These are phyloP conservation scores for Astrothelium macrocarpum DNA, from an alignment of 495 filamentous ascomycete species.

Conservation along the genomic window DNA sequence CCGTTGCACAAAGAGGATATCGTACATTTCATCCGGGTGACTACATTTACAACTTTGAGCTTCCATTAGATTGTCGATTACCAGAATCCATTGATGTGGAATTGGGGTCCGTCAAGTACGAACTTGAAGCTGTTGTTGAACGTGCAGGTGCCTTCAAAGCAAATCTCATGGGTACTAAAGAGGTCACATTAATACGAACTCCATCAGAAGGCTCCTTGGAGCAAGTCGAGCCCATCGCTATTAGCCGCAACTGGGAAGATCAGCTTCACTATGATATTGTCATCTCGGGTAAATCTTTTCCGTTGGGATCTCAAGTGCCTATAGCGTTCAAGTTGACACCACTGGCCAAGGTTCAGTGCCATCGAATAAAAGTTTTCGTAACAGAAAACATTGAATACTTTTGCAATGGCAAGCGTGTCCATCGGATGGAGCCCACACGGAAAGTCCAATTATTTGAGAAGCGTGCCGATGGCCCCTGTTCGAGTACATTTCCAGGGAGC, in stretches of 20 bases:
- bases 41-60: slow-evolving; percentile 90
- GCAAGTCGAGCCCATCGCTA: slow-evolving; percentile 91
- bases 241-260: slow-evolving; percentile 95
- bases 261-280: slow-evolving; percentile 98
- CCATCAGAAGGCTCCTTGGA: slow-evolving; percentile 89
- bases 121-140: slow-evolving; percentile 80
- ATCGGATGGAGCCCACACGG: slow-evolving; percentile 71
- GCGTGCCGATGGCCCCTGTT: slow-evolving; percentile 66
- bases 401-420: slow-evolving; percentile 77
- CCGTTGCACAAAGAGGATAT: slow-evolving; percentile 79
- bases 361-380: slow-evolving; percentile 89
- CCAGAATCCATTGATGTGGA: slow-evolving; percentile 89
- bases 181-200: slow-evolving; percentile 77
- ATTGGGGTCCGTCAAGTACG: slow-evolving; percentile 79
- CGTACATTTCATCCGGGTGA: slow-evolving; percentile 81
- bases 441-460: slow-evolving; percentile 91
- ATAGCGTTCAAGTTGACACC: slow-evolving; percentile 97
- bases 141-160: slow-evolving; percentile 86
- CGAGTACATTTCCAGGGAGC: slow-evolving; percentile 68
- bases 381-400: slow-evolving; percentile 94
- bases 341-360: slow-evolving; percentile 90
- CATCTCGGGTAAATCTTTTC: slow-evolving; percentile 97
- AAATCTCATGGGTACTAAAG: slow-evolving; percentile 75
- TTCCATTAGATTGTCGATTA: slow-evolving; percentile 83
- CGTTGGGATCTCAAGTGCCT: slow-evolving; percentile 81